Evolutionary conservation across 2,329 filamentous ascomycete species (phyloP), one percentile per base, ranked within the genome.

Genomic region (Magnaporthiopsis incrustans): DNA sequence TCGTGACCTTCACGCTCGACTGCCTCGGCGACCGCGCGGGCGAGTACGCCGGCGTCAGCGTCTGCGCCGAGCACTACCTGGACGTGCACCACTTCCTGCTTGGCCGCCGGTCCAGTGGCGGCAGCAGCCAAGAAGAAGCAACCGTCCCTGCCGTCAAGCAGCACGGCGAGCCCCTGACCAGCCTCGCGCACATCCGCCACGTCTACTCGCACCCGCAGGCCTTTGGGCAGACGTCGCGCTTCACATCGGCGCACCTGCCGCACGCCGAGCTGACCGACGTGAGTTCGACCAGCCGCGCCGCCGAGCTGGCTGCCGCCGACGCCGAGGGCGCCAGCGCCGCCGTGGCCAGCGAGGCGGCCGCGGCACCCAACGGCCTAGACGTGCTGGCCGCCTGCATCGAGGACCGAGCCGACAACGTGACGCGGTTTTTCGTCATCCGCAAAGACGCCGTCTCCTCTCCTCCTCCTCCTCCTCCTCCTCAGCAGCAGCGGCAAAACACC

Each of bases 151-250:
- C 32, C 14, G 38, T 50, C 11, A 35, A 6, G 12, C 8, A 81
- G 32, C 75, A 76, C 67, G 74, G 78, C 56, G 76, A 76, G 67
- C 85, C 87, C 3, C 70, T 82, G 56, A 70, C 73, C 62, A 77
- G 78, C 67, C 75, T 93, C 67, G 75, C 78, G 64, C 81, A 89
- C 69, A 83, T 98, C 71, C 84, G 82, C 69, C 88, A 89, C 71
- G 77, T 99, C 57, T 96, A 97, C 78, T 95, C 91, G 30, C 95
- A 99, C 76, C 93, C 94, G 12, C 95, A 99, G 77, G 95, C 92
- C 33, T 97, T 95, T 81, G 92, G 92, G 30, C 94, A 98, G 77
- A 97, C 92, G 76, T 86, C 87, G 25, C 75, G 73, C 15, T 97
- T 97, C 76, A 32, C 26, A 3, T 26, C 62, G n/a, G 58, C 81